These are phyloP conservation scores for Meripilus lineatus DNA, from an alignment of 1,284 basidiomycete species.

Conservation along the genomic window DNA sequence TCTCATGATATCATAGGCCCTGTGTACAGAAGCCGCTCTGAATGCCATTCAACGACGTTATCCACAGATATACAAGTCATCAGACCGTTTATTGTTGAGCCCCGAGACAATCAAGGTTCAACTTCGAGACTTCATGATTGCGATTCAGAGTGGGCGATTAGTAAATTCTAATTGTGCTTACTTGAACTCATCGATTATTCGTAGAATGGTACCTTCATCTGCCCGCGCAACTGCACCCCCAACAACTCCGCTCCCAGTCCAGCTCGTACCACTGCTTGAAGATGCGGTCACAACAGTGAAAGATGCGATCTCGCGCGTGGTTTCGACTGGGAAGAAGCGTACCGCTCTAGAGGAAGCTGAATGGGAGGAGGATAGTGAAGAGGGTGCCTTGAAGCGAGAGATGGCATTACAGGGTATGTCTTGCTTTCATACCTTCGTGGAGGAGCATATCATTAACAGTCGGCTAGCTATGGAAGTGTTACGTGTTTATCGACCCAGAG, in stretches of 20 bases:
- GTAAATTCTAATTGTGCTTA: slow-evolving; percentile 9
- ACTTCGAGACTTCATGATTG: slow-evolving; percentile 95
- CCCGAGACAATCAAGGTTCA: slow-evolving; percentile 86
- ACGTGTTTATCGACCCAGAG: slow-evolving; percentile 86
- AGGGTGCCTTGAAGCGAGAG: slow-evolving; percentile 76
- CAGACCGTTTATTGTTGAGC: slow-evolving; percentile 81
- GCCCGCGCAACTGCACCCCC: slow-evolving; percentile 85
- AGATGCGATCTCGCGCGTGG: slow-evolving; percentile 57
- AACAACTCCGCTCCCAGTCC: slow-evolving; percentile 80
- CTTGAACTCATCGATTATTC: slow-evolving; percentile 2
- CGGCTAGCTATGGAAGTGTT: slow-evolving; percentile 90
- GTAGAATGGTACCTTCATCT: slow-evolving; percentile 81
- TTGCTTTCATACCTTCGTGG: slow-evolving; percentile 8
- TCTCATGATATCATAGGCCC: slow-evolving; percentile 61
- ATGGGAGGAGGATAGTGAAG: slow-evolving; percentile 75
- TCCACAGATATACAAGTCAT: slow-evolving; percentile 96
- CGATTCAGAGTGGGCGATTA: slow-evolving; percentile 79
- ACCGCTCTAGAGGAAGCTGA: slow-evolving; percentile 92
- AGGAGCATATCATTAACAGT: slow-evolving; percentile 13
- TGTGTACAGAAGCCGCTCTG: slow-evolving; percentile 95
- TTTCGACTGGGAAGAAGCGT: slow-evolving; percentile 72
- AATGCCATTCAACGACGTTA: slow-evolving; percentile 96
- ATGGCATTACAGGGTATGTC: slow-evolving; percentile 76
- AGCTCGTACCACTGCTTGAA: slow-evolving; percentile 80
- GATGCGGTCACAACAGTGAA: slow-evolving; percentile 71